Base-by-base conservation (phyloP, 169 alveolate genomes). In the Cryptosporidium sp. region DNA sequence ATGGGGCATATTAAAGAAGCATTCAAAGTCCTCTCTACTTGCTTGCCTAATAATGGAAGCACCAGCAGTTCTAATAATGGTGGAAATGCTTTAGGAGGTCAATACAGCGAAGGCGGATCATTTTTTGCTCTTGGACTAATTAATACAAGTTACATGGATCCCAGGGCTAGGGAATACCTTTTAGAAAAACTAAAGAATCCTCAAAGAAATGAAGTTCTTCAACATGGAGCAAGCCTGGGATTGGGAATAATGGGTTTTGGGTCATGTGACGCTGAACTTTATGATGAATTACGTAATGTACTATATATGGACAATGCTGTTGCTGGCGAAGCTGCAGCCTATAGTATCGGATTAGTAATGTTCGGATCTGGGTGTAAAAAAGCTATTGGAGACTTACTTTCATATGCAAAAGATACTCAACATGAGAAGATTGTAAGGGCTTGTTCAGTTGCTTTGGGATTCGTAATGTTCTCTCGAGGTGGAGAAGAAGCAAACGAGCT, bases 271-370 rank as follows among this genome's bases (percentile, higher is more conserved):
- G 23, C 71, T 61, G 95, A 91, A 39, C 62, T 96, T 26, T 97
- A 95, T 91, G 99, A 96, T 86, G 97, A 94, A 29, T 85, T 97
- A 59, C 96, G 96, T 91, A 93, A 93, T 58, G 96, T 97, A 16
- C 85, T 98, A 51, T 96, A 93, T 91, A 94, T 95, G 41, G 98
- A 98, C 91, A 93, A 95, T 85, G 99, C 99, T 5, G 97, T 98
- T 37, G 94, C 98, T 33, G 99, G 99, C 0, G 99, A 98, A 94
- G 99, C 99, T 33, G 99, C 99, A 1, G 99, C 99, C 3, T 94
- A 95, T 91, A 99, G 97, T 21, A 95, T 95, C 68, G 99, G 99
- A 1, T 92, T 98, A 51, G 94, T 97, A 52, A 96, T 97, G 97
- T 73, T 95, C 18, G 99, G 99, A 1, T 86, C 96, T 29, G 97